These are phyloP conservation scores for Pharnaceum exiguum DNA, from an alignment of 148 eudicot species.

Conservation along the genomic window DNA sequence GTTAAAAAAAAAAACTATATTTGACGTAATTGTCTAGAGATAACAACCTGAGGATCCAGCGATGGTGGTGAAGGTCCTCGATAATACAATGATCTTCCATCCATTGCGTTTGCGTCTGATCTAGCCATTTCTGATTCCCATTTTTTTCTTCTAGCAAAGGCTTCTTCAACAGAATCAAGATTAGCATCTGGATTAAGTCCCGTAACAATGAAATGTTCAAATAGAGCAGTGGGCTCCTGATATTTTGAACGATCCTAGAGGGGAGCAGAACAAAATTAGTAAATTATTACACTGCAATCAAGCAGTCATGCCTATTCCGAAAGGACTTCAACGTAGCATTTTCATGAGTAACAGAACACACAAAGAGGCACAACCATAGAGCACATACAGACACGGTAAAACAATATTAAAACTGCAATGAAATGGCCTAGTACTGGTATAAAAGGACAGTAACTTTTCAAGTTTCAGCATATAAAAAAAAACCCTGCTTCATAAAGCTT, in stretches of 20 bases:
- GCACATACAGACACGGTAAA: no score
- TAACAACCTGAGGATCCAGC: constrained; percentile 80
- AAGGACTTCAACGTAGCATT: no score
- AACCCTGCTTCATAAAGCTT: no score
- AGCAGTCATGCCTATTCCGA: no score
- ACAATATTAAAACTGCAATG: no score
- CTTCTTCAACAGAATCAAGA: constrained; percentile 73
- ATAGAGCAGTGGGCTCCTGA: constrained; percentile 72
- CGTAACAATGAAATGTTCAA: constrained; percentile 84
- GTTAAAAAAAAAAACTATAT: background rate
- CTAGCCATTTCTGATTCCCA: constrained; percentile 53
- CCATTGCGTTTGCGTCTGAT: constrained; percentile 27
- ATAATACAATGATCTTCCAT: constrained; percentile 31
- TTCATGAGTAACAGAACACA: no score
- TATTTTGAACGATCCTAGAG: constrained; percentile 61
- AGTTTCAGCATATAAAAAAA: no score
- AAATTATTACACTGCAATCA: constrained; percentile 3
- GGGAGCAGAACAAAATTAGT: constrained; percentile 20
- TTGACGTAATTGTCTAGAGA: background rate
- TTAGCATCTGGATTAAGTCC: constrained; percentile 89
- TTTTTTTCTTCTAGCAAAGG: constrained; percentile 69
- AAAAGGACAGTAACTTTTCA: no score
- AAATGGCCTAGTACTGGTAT: no score
- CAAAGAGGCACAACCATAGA: no score
- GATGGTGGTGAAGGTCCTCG: constrained; percentile 48